Evolutionary conservation across 495 filamentous ascomycete species (phyloP).

Genomic region (Copromyces sp.): DNA sequence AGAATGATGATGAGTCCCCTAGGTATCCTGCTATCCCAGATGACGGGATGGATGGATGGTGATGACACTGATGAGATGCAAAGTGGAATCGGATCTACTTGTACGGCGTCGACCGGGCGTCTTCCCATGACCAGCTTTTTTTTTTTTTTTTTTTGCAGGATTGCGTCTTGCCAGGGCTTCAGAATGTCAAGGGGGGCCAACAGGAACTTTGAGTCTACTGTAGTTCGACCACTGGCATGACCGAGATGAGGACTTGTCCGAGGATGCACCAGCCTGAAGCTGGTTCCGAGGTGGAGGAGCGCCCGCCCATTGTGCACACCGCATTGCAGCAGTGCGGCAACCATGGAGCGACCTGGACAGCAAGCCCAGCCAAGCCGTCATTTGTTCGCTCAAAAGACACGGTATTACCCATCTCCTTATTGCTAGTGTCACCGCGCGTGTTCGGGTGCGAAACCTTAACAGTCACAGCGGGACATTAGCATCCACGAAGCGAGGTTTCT

Average conservation of each 20-base stretch:
- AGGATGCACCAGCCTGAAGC: neutral
- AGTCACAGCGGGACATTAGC: neutral
- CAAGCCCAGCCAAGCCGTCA: neutral
- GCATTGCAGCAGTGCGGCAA: neutral
- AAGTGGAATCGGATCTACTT: neutral
- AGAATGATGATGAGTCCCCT: neutral
- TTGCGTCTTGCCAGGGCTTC: neutral
- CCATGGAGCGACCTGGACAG: neutral
- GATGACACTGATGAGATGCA: neutral
- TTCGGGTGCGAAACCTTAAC: neutral
- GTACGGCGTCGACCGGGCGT: neutral
- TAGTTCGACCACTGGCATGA: neutral
- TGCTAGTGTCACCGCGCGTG: neutral
- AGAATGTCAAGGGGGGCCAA: neutral
- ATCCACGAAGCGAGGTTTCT: neutral
- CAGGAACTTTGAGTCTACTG: neutral
- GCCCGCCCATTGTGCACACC: neutral
- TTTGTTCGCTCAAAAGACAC: neutral
- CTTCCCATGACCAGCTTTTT: neutral
- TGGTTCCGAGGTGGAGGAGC: neutral
- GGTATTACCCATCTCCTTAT: neutral
- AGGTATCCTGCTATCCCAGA: neutral
- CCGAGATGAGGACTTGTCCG: neutral
- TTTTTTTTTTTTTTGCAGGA: neutral
- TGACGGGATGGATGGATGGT: neutral